Conservation (phyloP, 805 yeast species). For the Pichia insulana region DNA sequence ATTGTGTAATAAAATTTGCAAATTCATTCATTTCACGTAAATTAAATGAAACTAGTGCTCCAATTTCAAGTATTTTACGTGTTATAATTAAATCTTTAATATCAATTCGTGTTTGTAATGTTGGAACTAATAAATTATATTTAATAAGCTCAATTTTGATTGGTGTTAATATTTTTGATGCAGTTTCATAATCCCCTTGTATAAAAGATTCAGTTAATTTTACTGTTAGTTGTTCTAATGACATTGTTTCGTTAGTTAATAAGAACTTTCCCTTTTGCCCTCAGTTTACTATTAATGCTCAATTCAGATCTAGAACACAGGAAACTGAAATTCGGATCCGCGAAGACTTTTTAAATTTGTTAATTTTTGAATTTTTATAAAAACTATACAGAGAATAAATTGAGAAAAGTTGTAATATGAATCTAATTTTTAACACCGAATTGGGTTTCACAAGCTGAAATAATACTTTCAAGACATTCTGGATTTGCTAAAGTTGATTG, state of each 20-base stretch:
- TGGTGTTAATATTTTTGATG: slow-evolving; percentile 55
- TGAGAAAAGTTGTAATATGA: background rate
- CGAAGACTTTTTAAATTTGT: too few species aligned
- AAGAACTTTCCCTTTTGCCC: too few species aligned
- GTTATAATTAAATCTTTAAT: slow-evolving; percentile 67
- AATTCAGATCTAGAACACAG: too few species aligned
- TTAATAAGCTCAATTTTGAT: slow-evolving; percentile 75
- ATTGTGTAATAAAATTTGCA: slow-evolving; percentile 61
- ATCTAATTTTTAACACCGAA: slow-evolving; percentile 31
- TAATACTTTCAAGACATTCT: slow-evolving; percentile 67
- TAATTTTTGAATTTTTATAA: too few species aligned
- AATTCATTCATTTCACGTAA: slow-evolving; percentile 53
- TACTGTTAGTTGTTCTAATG: slow-evolving; percentile 61
- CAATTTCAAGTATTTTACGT: slow-evolving; percentile 78
- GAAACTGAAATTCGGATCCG: too few species aligned
- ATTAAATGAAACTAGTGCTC: slow-evolving; percentile 73
- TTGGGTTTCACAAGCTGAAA: slow-evolving; percentile 51
- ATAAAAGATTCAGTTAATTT: slow-evolving; percentile 61
- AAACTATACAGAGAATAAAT: background rate
- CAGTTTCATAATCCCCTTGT: slow-evolving; percentile 48
- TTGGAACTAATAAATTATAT: slow-evolving; percentile 68
- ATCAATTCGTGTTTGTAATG: slow-evolving; percentile 30
- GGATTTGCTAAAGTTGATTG: slow-evolving; percentile 85
- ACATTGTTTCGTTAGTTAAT: too few species aligned
- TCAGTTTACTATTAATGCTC: too few species aligned